Base-by-base conservation (phyloP, 176 grass and related monocot genomes). In the Musa acuminata region DNA sequence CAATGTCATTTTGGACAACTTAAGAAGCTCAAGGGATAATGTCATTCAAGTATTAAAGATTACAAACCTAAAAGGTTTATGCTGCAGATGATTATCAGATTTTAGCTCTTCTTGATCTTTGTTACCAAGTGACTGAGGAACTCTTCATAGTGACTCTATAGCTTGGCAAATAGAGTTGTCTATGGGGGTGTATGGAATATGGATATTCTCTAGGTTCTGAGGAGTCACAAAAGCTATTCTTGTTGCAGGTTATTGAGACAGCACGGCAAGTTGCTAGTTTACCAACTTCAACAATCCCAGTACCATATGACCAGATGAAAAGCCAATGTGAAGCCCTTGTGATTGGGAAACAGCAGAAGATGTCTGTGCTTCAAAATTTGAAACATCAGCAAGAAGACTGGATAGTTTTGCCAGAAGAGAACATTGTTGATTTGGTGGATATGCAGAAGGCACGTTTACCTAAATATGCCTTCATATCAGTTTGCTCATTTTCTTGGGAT, bases 231-330 rank as follows among this genome's bases (percentile, higher is more conserved):
- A 19, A 51, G 77, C 72, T 49, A 60, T 72, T 83, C 67, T 88
- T 52, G 25, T 81, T 57, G 29, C 84, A 99, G 95, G 91, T 99
- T 76, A 83, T 82, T 65, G 88, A 91, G 77, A 89, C 95, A 54
- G 90, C 95, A 73, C 83, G 71, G 72, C 81, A 91, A 81, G 90
- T 89, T 35, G 78, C 86, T 54, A 94, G 73, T 10, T 14, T 81
- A 71, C 82, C 88, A 35, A 71, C 88, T 26, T 64, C 90, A 51
- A 71, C 72, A 10, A 87, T 85, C 49, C 90, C 86, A 14, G 77
- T 98, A 75, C 89, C 95, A 0, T 98, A 93, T 8, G 86, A 94
- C 76, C 90, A 99, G 82, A 94, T 99, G 95, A 99, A 99, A 75
- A 90, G 87, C 75, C 90, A 94, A 66, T 99, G 95, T 14, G 95